phyloP scores from a whole-genome alignment of 2,329 filamentous ascomycete species.

The Penicillium sp. region DNA sequence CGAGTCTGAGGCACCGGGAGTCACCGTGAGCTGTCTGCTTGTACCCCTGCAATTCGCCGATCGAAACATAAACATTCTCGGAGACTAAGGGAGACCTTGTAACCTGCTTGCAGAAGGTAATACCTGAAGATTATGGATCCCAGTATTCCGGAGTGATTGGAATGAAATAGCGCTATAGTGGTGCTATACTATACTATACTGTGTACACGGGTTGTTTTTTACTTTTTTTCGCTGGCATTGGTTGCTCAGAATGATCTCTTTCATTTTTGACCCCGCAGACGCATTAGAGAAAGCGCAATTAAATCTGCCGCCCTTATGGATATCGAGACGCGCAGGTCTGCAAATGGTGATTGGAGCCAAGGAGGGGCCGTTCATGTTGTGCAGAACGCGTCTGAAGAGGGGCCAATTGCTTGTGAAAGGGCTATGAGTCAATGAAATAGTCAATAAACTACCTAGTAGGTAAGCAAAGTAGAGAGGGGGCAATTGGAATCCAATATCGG shows the following conservation, averaged over 20 bases:
- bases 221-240: background rate
- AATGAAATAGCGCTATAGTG: background rate
- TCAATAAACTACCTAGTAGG: background rate
- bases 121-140: background rate
- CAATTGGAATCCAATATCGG: constrained; percentile 2
- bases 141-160: background rate
- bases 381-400: constrained; percentile 20
- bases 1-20: constrained; percentile 14
- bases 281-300: constrained; percentile 6
- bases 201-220: background rate
- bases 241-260: background rate
- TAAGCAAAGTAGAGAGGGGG: background rate
- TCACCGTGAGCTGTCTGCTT: constrained; percentile 4
- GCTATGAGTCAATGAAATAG: constrained; percentile 1
- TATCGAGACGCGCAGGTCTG: constrained; percentile 21
- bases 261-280: constrained; percentile 13
- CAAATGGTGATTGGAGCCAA: constrained; percentile 20
- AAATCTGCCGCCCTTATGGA: constrained; percentile 13
- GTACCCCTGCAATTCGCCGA: constrained; percentile 27
- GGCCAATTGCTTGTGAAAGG: constrained; percentile 1
- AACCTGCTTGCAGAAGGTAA: background rate
- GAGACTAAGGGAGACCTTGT: constrained; percentile 5
- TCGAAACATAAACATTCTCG: constrained; percentile 10
- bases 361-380: constrained; percentile 22
- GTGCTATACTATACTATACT: background rate